Base-by-base conservation (phyloP, 345 rosid genomes). In the Sonneratia alba region DNA sequence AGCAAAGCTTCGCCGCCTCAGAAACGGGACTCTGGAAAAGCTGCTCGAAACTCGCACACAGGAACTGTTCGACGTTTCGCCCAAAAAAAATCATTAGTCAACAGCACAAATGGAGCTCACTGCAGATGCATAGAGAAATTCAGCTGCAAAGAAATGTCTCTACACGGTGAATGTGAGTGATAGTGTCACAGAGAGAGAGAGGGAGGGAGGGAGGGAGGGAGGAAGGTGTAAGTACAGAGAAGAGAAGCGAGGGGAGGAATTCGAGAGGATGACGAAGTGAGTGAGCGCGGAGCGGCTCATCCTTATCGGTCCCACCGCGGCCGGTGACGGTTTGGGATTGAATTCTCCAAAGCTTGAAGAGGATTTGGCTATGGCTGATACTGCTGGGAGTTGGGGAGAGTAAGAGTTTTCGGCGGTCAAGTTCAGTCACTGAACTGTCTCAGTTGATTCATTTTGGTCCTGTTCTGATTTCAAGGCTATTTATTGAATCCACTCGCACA, bases 201-300 rank as follows among this genome's bases (percentile, higher is more conserved):
- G 22, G 66, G 45, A 12, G 69, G 59, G 47, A 57, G 27, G 32
- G 65, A 42, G 68, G 70, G 75, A 34, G 66, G 59, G 47, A 57
- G 36, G 36, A 61, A 42, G 70, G 71, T 59, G 75, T 14, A 62
- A 36, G 77, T 82, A 87, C 88, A 79, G 71, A 37, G 87, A 80
- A 75, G 84, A 67, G 21, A 87, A 73, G 75, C 85, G 84, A 9
- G 88, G 81, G 40, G 84, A 24, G 14, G 82, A 64, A 69, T 67
- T 73, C 72, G 86, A 85, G 80, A 77, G 83, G 71, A 53, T 68
- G 70, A 81, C 77, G 68, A 84, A 74, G 72, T 79, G 85, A 32
- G 87, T 84, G 70, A 86, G 71, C 55, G 80, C 32, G 3, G 87
- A 78, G 19, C 88, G 83, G 66, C 86, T 85, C 89, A 83, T 81